Conservation (phyloP, 2,329 filamentous ascomycete genomes). For the Pseudopyrenochaeta lycopersici region DNA sequence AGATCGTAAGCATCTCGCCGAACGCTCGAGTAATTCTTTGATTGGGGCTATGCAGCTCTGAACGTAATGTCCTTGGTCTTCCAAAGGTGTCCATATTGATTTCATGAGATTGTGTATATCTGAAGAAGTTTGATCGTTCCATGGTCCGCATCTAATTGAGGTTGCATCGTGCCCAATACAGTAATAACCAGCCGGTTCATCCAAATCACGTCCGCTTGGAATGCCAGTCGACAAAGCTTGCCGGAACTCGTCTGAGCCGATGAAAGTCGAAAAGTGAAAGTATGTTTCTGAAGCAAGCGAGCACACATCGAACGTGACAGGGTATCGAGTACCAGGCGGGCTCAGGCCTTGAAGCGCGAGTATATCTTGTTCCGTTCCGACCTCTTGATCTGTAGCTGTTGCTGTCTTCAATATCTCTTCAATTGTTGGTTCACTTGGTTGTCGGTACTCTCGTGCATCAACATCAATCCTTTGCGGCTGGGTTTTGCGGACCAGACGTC, state of each 20-base stretch:
- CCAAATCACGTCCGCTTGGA: constrained; percentile 50
- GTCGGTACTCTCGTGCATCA: constrained; percentile 56
- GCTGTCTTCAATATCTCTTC: constrained; percentile 21
- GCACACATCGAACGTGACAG: constrained; percentile 62
- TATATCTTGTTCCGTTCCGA: constrained; percentile 7
- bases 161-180: constrained; percentile 47
- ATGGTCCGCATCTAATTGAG: constrained; percentile 59
- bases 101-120: constrained; percentile 28
- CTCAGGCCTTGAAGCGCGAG: constrained; percentile 54
- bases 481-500: constrained; percentile 45
- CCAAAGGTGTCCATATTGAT: constrained; percentile 10
- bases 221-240: constrained; percentile 48
- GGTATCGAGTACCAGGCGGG: constrained; percentile 60
- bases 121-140: constrained; percentile 64
- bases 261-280: constrained; percentile 65
- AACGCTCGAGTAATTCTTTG: constrained; percentile 8
- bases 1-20: constrained; percentile 51
- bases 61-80: background rate
- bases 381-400: constrained; percentile 4
- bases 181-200: constrained; percentile 51
- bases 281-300: constrained; percentile 62
- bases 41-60: background rate
- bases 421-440: constrained; percentile 49
- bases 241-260: constrained; percentile 65
- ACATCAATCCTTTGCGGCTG: constrained; percentile 58